Evolutionary conservation across 1,284 basidiomycete species (phyloP), one percentile per base, ranked within the genome.

Genomic region (Trametes polyzona): DNA sequence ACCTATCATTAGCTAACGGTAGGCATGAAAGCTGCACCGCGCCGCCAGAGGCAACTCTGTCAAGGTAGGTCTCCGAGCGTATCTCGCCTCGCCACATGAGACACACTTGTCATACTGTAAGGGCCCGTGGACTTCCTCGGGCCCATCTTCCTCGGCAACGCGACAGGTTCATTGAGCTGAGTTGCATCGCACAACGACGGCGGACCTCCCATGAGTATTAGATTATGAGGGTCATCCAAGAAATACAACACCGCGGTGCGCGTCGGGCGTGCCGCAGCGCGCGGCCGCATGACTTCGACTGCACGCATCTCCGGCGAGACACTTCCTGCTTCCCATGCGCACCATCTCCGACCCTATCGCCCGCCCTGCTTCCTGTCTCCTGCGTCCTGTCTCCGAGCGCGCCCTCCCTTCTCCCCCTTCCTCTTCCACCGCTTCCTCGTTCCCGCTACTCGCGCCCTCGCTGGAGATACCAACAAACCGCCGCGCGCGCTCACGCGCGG

Each of bases 401-500:
- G 21, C 17, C 39, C 19, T 33, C 30, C 14, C n/a, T 16, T 8
- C 46, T 26, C 33, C 32, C 29, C 46, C 19, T 26, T 7, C 14
- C 44, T 33, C 19, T 11, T 11, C 44, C 2, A 8, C 11, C 14
- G 24, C 11, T 17, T n/a, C 41, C 23, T 29, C 42, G 42, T 24
- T 35, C 33, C n/a, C n/a, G n/a, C n/a, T n/a, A 12, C 33, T n/a
- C 33, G 14, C 33, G 11, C 33, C 33, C 33, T 35, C 5, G 12
- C 33, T 4, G 6, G 4, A n/a, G 17, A 4, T 12, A 39, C 21
- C n/a, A 39, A 39, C 10, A 10, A 17, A 10, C 10, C 10, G n/a
- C 37, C 3, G n/a, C 4, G 21, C 9, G 2, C n/a, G 17, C 52
- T 66, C 56, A 68, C 8, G 65, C 69, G 41, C 52, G 59, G 8